Evolutionary conservation across 495 filamentous ascomycete genomes (phyloP), one percentile per base, ranked within the genome.

Genomic region (Astrothelium subdiscretum): DNA sequence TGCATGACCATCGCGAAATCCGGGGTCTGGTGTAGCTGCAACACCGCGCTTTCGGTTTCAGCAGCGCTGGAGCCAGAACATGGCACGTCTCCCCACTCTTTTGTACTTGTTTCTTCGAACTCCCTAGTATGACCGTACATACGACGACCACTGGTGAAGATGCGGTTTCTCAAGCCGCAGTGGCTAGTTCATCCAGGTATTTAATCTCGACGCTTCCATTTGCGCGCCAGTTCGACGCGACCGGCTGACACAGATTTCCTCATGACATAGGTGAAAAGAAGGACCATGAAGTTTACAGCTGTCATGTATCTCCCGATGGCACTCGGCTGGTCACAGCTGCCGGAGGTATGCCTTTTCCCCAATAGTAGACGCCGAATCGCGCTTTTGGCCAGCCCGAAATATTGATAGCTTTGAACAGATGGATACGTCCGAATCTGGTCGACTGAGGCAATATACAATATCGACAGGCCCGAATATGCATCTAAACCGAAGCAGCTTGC

Each of bases 351-450:
- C 72, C 26, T 65, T 44, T 65, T 58, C 48, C 52, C 51, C 26
- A 57, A n/a, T 26, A 13, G 26, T 32, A 1, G 43, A 15, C 48
- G 24, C 48, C 48, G 5, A 8, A 29, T 8, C 6, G 22, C 22
- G 12, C 20, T 8, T 20, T 3, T 29, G 48, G 5, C 24, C 24
- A 10, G 24, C 5, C 2, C 20, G 29, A 11, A 65, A 63, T 29
- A 8, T 24, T 54, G 48, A 54, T 11, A 54, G 24, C 24, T 27
- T 29, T 27, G 24, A 63, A 59, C 29, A 90, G 94, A 98, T 83
- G 92, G 94, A 71, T 89, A 95, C 69, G 92, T 97, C 64, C 88
- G 94, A 32, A 89, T 98, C 65, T 98, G 94, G 94, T 97, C 94
- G 44, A 96, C 87, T 31, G 90, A 96, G 65, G 90, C 94, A 51